Evolutionary conservation across 371 early-diverging fungal species (phyloP).

Genomic region (Actinomucor elegans): DNA sequence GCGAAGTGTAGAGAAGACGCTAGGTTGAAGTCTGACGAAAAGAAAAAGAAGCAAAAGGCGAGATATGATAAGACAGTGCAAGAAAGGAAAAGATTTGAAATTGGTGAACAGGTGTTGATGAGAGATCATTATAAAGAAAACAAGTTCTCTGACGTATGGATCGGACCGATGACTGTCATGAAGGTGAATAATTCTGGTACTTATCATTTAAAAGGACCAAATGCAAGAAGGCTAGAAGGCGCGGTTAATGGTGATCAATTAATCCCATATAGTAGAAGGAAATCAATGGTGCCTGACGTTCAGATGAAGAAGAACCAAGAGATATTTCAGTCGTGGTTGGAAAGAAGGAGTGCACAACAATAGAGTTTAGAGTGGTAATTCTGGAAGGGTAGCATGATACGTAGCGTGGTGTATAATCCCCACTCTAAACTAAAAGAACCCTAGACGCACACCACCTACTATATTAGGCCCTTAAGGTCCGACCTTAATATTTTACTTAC

Average conservation of each 20-base stretch:
- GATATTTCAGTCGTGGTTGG: no score
- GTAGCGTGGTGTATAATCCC: no score
- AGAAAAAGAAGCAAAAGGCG: not conserved
- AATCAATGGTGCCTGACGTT: slow-evolving; percentile 18
- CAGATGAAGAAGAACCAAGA: no score
- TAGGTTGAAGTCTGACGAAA: not conserved
- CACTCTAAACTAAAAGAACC: no score
- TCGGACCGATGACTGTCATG: slow-evolving; percentile 11
- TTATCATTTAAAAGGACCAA: slow-evolving; percentile 12
- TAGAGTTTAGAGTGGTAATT: no score
- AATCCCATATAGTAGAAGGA: not conserved
- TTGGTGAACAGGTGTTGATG: slow-evolving; percentile 23
- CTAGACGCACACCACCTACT: no score
- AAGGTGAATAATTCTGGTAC: slow-evolving; percentile 1
- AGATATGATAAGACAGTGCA: not conserved
- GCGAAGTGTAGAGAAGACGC: not conserved
- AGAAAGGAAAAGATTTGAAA: not conserved
- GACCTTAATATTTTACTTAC: no score
- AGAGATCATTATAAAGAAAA: not conserved
- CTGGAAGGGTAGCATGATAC: no score
- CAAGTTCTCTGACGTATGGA: slow-evolving; percentile 19
- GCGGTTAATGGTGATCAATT: slow-evolving; percentile 19
- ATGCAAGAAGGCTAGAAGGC: not conserved
- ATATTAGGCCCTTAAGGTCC: no score
- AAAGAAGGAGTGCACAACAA: no score